A percentile compares a stretch with the other conserved stretches of the same genome.
Conservation (phyloP, 169 alveolate genomes). For the Cryptosporidium xiaoi region DNA sequence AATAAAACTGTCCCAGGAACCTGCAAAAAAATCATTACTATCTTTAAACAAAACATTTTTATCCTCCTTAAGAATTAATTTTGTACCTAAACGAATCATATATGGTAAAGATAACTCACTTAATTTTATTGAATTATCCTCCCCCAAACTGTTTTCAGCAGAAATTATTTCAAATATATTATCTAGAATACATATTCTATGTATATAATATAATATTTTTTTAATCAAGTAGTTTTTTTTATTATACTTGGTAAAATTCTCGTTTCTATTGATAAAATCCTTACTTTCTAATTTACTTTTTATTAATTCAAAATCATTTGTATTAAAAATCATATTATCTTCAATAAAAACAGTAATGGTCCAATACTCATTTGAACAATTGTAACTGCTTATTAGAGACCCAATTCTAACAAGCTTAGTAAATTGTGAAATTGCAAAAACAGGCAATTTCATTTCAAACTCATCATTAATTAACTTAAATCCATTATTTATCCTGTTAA, state of each 20-base stretch:
- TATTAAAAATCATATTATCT: not conserved
- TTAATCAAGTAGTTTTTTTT: not conserved
- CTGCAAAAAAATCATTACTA: slow-evolving; percentile 1
- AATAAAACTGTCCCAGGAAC: slow-evolving; percentile 15
- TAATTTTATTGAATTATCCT: not conserved
- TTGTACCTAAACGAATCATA: not conserved
- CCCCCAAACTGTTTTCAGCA: not conserved
- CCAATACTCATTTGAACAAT: slow-evolving; percentile 17
- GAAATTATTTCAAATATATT: slow-evolving; percentile 5
- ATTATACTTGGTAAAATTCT: not conserved
- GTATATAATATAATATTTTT: not conserved
- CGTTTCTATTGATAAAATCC: not conserved
- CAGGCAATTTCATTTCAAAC: not conserved
- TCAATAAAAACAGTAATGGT: slow-evolving; percentile 2
- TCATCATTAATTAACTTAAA: slow-evolving; percentile 16
- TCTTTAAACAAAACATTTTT: not conserved
- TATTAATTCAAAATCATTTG: not conserved
- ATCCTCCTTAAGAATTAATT: slow-evolving; percentile 8
- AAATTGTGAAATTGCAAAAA: slow-evolving; percentile 20
- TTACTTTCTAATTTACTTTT: slow-evolving; percentile 5
- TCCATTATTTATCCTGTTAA: slow-evolving; percentile 16
- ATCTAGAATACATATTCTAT: not conserved
- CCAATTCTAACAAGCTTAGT: slow-evolving; percentile 29
- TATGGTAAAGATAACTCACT: slow-evolving; percentile 8
- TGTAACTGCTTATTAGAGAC: not conserved